Evolutionary conservation across 257 asterid species (phyloP), one percentile per base, ranked within the genome.

Genomic region (Marsdenia floribunda): DNA sequence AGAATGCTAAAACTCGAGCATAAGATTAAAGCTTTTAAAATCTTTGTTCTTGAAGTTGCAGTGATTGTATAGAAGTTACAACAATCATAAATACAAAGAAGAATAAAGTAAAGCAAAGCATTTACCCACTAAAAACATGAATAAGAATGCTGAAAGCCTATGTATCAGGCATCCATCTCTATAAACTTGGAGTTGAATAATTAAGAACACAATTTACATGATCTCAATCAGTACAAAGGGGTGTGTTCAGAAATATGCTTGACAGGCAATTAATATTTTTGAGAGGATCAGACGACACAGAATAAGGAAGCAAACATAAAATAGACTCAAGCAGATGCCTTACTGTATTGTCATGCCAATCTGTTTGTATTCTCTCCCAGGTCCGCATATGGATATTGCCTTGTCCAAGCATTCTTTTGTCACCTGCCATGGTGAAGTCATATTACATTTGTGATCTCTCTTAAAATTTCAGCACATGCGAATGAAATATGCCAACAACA

Each of bases 311-410:
- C 66, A 29, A 67, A 59, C 49, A 38, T 44, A 69, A 49, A n/a
- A 73, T 4, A 67, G 16, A 59, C 6, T 60, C 37, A 15, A 71
- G 81, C 60, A 80, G 57, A 77, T 73, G 82, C 59, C 97, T 87
- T 87, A 95, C 99, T 95, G 91, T 85, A 95, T 92, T 75, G 83
- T 85, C 83, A 82, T 88, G 88, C 99, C 99, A 81, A 95, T 95
- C 74, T 80, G 83, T 50, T 87, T 95, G 73, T 80, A 88, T 81
- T 92, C 96, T 61, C 90, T 90, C 70, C 98, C 97, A 10, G 99
- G 96, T 50, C 90, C 96, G 82, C 99, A 95, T 71, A 92, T 83
- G 49, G 99, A 84, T 79, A 95, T 90, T 73, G 99, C 98, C 80
- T 83, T 86, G 75, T 90, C 88, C 24, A 95, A 87, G 82, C 91